Evolutionary conservation across 2,329 filamentous ascomycete species (phyloP).

Genomic region (Fusarium sp.): DNA sequence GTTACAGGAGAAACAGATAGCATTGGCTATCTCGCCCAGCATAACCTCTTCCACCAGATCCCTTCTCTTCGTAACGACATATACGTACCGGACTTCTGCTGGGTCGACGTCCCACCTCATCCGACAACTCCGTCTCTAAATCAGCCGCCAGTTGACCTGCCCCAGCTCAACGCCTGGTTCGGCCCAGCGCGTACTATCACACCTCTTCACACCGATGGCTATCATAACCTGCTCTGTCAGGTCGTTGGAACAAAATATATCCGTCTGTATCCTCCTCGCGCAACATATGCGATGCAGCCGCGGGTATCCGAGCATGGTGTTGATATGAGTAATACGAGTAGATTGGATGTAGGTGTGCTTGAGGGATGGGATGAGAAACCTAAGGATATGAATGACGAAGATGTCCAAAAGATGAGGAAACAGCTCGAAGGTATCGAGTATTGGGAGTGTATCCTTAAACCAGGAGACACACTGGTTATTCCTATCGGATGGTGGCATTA

Average conservation of each 20-base stretch:
- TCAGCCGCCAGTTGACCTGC: slow-evolving; percentile 62
- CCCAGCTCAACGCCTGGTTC: slow-evolving; percentile 90
- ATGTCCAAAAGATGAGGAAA: slow-evolving; percentile 52
- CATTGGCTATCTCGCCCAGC: slow-evolving; percentile 89
- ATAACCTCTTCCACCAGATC: slow-evolving; percentile 86
- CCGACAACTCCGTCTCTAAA: slow-evolving; percentile 50
- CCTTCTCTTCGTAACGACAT: slow-evolving; percentile 81
- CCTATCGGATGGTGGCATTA: slow-evolving; percentile 99
- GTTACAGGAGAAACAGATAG: slow-evolving; percentile 54
- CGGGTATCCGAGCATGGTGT: slow-evolving; percentile 74
- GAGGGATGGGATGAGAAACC: slow-evolving; percentile 66
- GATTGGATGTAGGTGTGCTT: slow-evolving; percentile 77
- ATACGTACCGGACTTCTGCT: slow-evolving; percentile 84
- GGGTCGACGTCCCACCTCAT: slow-evolving; percentile 71
- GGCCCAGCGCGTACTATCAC: slow-evolving; percentile 89
- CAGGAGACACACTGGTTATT: slow-evolving; percentile 88
- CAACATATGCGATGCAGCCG: slow-evolving; percentile 69
- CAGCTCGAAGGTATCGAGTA: slow-evolving; percentile 71
- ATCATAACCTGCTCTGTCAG: slow-evolving; percentile 92
- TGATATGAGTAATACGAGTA: slow-evolving; percentile 92
- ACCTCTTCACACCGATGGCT: slow-evolving; percentile 91
- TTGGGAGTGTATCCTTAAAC: slow-evolving; percentile 80
- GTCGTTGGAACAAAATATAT: slow-evolving; percentile 92
- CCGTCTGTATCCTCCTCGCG: slow-evolving; percentile 80
- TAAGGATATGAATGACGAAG: slow-evolving; percentile 43